Evolutionary conservation across 73 alveolate species (phyloP).

Genomic region (Paramecium tetraurelia): DNA sequence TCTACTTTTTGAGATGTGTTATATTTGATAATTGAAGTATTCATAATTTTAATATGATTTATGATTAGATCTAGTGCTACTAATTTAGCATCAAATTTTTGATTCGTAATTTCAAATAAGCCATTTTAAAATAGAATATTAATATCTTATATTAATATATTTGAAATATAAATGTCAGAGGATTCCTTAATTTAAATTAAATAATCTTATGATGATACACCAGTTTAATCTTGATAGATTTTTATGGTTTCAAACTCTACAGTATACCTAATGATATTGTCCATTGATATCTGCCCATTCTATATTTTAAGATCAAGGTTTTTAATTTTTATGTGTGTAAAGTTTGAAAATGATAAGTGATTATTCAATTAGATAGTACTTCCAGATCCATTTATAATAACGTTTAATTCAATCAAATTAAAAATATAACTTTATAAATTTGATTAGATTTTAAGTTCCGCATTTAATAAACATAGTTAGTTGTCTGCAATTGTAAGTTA

Average conservation of each 20-base stretch:
- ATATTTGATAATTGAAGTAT: background rate
- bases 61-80: background rate
- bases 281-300: background rate
- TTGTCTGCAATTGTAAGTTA: background rate
- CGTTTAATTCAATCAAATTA: background rate
- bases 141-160: background rate
- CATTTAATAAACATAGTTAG: background rate
- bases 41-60: background rate
- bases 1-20: background rate
- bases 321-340: background rate
- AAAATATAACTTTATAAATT: background rate
- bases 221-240: background rate
- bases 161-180: background rate
- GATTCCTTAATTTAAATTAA: background rate
- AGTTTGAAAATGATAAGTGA: background rate
- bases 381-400: background rate
- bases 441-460: background rate
- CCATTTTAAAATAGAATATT: background rate
- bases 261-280: background rate
- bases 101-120: background rate
- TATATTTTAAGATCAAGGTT: background rate
- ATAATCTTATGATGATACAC: background rate
- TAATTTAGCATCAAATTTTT: background rate
- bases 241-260: background rate
- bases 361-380: background rate